Conservation (phyloP, 2,329 filamentous ascomycete species). For the Cercospora zeina region DNA sequence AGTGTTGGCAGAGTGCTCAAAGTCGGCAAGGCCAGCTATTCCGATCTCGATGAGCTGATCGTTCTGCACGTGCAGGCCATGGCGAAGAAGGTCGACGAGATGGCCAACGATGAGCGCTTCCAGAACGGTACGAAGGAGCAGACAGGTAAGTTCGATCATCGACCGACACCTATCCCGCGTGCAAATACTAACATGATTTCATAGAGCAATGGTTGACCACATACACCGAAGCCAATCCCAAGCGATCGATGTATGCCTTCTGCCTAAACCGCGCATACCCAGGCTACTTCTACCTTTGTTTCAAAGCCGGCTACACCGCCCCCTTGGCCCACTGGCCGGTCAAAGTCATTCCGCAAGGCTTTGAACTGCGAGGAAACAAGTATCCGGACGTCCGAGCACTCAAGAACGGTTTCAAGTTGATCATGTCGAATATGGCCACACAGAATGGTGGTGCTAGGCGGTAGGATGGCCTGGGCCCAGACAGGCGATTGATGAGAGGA, state of each 20-base stretch:
- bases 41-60: conserved; percentile 94
- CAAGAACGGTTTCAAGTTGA: conserved; percentile 94
- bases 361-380: conserved; percentile 80
- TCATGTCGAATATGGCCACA: conserved; percentile 43
- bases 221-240: conserved; percentile 94
- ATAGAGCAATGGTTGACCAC: conserved; percentile 92
- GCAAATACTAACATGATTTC: conserved; percentile 15
- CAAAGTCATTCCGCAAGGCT: conserved; percentile 88
- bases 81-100: conserved; percentile 95
- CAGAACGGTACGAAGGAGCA: conserved; percentile 76
- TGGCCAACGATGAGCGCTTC: conserved; percentile 93
- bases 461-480: not conserved
- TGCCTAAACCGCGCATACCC: conserved; percentile 90
- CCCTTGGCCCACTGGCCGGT: conserved; percentile 77
- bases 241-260: conserved; percentile 90
- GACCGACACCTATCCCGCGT: not conserved
- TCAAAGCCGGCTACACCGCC: conserved; percentile 81
- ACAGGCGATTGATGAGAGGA: not conserved
- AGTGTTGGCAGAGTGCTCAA: conserved; percentile 83
- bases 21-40: conserved; percentile 87
- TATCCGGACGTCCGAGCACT: conserved; percentile 95
- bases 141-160: conserved; percentile 66
- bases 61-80: conserved; percentile 97
- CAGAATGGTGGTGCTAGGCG: conserved; percentile 23
- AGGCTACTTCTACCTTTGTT: conserved; percentile 93